Conservation (phyloP, 352 stramenopile genomes). For the Phytophthora megakarya region DNA sequence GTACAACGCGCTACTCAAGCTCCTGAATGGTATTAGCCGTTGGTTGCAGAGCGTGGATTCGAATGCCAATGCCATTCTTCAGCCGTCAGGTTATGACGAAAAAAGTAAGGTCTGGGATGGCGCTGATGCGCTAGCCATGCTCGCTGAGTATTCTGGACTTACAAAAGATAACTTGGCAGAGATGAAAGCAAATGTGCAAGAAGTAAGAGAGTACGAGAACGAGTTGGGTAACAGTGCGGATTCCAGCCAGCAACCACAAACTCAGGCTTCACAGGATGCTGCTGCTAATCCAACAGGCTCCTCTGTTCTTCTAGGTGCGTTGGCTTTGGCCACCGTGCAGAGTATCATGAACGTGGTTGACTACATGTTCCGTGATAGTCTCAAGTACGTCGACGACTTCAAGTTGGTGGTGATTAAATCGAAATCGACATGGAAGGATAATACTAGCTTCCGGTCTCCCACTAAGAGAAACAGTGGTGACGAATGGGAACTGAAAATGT, state of each 20-base stretch:
- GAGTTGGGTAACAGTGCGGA: constrained; percentile 44
- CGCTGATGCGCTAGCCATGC: constrained; percentile 67
- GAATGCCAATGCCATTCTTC: constrained; percentile 50
- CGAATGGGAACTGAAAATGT: constrained; percentile 73
- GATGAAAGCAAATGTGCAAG: constrained; percentile 50
- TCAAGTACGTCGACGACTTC: constrained; percentile 86
- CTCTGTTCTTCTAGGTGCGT: constrained; percentile 48
- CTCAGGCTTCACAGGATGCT: constrained; percentile 28
- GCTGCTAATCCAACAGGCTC: constrained; percentile 31
- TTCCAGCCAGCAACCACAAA: constrained; percentile 28
- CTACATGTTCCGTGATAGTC: constrained; percentile 81
- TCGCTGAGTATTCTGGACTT: constrained; percentile 65
- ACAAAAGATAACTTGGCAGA: constrained; percentile 49
- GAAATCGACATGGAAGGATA: constrained; percentile 30
- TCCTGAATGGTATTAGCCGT: constrained; percentile 65
- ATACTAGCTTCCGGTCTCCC: constrained; percentile 27
- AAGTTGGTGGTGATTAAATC: constrained; percentile 63
- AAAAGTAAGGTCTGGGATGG: constrained; percentile 77
- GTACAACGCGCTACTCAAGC: constrained; percentile 63
- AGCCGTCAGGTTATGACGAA: constrained; percentile 67
- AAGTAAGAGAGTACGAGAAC: constrained; percentile 63
- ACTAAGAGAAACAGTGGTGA: constrained; percentile 41
- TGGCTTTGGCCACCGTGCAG: constrained; percentile 63
- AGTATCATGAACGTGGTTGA: constrained; percentile 71
- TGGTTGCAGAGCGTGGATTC: constrained; percentile 59